phyloP scores from a whole-genome alignment of 176 grass and related monocot species.

The Oryza nivara region DNA sequence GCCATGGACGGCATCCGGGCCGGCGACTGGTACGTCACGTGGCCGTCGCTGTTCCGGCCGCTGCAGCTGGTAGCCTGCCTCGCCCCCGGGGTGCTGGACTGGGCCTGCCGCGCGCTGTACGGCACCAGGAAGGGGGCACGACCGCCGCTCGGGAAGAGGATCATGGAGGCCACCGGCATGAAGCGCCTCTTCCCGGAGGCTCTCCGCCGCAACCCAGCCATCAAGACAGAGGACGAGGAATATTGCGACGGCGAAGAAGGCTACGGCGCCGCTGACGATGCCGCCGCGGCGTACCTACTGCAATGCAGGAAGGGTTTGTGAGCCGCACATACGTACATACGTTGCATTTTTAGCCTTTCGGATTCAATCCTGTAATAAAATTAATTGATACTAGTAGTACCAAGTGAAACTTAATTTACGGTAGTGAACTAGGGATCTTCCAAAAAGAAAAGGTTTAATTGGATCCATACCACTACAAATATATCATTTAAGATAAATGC shows the following conservation, averaged over 20 bases:
- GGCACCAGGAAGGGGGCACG: neutral
- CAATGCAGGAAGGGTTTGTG: neutral
- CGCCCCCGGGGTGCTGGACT: constrained; percentile 44
- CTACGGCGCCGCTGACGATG: no score
- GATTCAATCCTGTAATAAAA: neutral
- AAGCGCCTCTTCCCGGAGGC: constrained; percentile 18
- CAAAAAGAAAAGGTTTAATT: no score
- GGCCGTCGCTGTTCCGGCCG: constrained; percentile 57
- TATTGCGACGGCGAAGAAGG: no score
- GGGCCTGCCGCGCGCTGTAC: constrained; percentile 33
- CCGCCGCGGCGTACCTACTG: no score
- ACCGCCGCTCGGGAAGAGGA: constrained; percentile 37
- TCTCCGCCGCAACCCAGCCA: neutral
- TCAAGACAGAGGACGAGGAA: constrained; percentile 9
- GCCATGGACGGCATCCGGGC: constrained; percentile 35
- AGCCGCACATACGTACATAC: neutral
- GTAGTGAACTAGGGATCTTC: no score
- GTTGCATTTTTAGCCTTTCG: neutral
- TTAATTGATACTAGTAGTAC: no score
- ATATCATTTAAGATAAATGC: no score
- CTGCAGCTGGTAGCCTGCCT: constrained; percentile 37
- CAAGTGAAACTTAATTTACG: no score
- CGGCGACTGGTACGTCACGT: constrained; percentile 54
- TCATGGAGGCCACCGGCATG: constrained; percentile 37
- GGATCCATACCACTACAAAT: no score